Conservation (phyloP, 768 basidiomycete species). For the Podaxis sp. region DNA sequence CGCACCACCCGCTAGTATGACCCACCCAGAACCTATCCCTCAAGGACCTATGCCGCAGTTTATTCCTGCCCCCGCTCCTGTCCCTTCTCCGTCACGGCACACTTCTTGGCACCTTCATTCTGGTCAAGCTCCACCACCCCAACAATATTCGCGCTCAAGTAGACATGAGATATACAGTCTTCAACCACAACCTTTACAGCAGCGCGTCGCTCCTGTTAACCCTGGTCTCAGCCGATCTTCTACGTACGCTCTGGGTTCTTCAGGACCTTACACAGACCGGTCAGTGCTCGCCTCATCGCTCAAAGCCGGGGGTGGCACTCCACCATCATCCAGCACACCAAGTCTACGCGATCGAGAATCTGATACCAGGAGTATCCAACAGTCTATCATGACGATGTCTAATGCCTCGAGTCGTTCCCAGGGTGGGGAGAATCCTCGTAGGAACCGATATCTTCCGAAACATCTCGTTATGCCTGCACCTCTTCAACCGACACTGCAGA, state of each 20-base stretch:
- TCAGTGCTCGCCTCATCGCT: background rate
- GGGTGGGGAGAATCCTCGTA: conserved; percentile 23
- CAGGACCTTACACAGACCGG: background rate
- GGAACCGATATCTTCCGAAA: conserved; percentile 49
- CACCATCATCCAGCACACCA: background rate
- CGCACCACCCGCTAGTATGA: background rate
- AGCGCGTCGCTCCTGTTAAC: background rate
- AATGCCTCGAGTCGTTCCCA: conserved; percentile 25
- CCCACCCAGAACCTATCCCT: background rate
- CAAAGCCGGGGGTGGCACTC: background rate
- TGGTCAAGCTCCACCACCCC: background rate
- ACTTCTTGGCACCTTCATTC: conserved; percentile 11
- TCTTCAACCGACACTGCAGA: conserved; percentile 38
- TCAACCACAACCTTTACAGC: conserved; percentile 2
- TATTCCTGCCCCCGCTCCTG: background rate
- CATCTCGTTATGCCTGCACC: conserved; percentile 75
- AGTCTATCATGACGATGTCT: conserved; percentile 23
- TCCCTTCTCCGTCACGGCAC: background rate
- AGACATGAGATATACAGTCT: conserved; percentile 4
- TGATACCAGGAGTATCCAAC: conserved; percentile 22
- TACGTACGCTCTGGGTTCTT: conserved; percentile 2
- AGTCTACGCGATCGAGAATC: conserved; percentile 9
- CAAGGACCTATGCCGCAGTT: background rate
- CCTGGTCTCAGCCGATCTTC: conserved; percentile 12
- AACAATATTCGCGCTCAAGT: conserved; percentile 12